Conservation (phyloP, 345 rosid species). For the Dipteronia dyeriana region DNA sequence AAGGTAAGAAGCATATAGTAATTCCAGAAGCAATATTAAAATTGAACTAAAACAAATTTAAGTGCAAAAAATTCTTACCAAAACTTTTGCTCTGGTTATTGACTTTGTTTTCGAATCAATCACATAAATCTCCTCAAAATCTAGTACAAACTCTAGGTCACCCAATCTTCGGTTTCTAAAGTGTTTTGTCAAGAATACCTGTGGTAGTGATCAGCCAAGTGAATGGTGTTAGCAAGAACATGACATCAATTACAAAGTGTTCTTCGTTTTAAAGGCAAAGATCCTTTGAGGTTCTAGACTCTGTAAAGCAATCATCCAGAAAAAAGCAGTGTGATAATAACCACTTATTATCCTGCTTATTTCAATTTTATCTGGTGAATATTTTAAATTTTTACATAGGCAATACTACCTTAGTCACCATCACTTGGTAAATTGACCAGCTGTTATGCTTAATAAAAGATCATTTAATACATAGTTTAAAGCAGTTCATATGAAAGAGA, state of each 20-base stretch:
- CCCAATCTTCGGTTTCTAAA: constrained; percentile 72
- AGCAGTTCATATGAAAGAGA: not conserved
- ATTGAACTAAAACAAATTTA: not conserved
- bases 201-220: constrained; percentile 16
- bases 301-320: not conserved
- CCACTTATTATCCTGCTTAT: not conserved
- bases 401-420: not conserved
- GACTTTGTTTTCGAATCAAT: constrained; percentile 89
- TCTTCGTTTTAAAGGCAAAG: not conserved
- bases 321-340: not conserved
- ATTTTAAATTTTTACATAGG: not conserved
- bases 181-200: constrained; percentile 92
- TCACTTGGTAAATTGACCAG: not conserved
- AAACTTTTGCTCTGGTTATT: constrained; percentile 87
- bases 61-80: constrained; percentile 44
- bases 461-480: not conserved
- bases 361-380: not conserved
- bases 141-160: constrained; percentile 87
- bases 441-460: not conserved
- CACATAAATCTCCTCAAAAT: constrained; percentile 92
- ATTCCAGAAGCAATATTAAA: not conserved
- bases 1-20: not conserved
- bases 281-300: not conserved
- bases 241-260: not conserved
- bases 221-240: not conserved